Evolutionary conservation across 1,284 basidiomycete genomes (phyloP), one percentile per base, ranked within the genome.

Genomic region (Moesziomyces globuligerus): DNA sequence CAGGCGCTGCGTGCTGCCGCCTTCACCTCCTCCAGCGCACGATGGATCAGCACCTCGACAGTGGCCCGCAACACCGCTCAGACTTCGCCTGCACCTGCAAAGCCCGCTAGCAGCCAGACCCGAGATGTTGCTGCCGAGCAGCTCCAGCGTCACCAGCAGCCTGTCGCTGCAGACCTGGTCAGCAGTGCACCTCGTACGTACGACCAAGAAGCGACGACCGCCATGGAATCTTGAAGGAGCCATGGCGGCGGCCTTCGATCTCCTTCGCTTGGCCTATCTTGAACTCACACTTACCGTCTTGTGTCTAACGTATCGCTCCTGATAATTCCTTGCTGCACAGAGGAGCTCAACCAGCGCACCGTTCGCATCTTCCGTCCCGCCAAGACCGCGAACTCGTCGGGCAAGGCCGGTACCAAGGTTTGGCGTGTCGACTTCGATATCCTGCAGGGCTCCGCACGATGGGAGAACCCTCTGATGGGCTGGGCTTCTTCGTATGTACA

Each of bases 381-480:
- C 21, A 91, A 93, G 74, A 93, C 93, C 72, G 95, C 94, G 9
- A 98, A 95, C 88, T 94, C 97, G 84, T 94, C 92, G 48, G 94
- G 93, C 48, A 87, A 74, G 64, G 90, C 89, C 48, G 94, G 95
- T 84, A 89, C 89, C 21, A 88, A 90, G 75, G 88, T 90, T 76
- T 98, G 95, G 95, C 87, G 93, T 71, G 89, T 98, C 79, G 95
- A 98, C 84, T 98, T 90, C 86, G 95, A 98, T 78, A 90, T 90
- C 58, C 85, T 98, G 18, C 89, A 89, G 71, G 93, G 94, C 40
- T 89, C 88, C 29, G 94, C 91, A 13, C 87, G 95, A 62, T 98
- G 95, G 95, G 94, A 97, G 87, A 98, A 98, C 83, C 93, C 93
- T n/a, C 84, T 98, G 76, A 98, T 98, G 92, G 95, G 95, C 54